Evolutionary conservation across 345 rosid species (phyloP).

Genomic region (Anacardium occidentale): DNA sequence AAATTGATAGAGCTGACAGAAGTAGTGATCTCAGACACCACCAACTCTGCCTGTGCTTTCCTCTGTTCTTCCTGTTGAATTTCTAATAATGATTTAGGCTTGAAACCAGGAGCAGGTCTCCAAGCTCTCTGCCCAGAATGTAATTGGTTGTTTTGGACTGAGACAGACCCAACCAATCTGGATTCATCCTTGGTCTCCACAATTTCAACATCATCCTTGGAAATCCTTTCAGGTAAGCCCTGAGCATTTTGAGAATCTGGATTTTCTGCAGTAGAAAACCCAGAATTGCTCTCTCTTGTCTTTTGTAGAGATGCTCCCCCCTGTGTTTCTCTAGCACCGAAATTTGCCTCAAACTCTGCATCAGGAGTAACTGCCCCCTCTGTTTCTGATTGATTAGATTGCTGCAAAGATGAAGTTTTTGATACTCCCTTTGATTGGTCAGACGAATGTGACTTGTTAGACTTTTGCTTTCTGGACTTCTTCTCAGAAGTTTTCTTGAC

Average conservation of each 20-base stretch:
- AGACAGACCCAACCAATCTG: conserved; percentile 16
- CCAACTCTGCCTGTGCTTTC: conserved; percentile 55
- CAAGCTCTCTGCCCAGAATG: conserved; percentile 64
- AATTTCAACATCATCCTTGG: conserved; percentile 34
- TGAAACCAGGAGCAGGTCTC: conserved; percentile 98
- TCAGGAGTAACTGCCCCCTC: conserved; percentile 37
- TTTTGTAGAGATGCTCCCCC: conserved; percentile 27
- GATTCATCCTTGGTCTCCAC: conserved; percentile 42
- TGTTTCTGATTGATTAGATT: conserved; percentile 42
- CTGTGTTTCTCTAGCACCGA: conserved; percentile 22
- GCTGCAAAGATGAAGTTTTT: conserved; percentile 42
- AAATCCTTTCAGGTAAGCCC: conserved; percentile 28
- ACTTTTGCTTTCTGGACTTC: conserved; percentile 81
- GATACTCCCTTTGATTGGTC: conserved; percentile 52
- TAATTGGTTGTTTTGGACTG: conserved; percentile 33
- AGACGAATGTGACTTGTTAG: conserved; percentile 51
- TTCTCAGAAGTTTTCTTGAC: conserved; percentile 67
- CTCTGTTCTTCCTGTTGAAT: conserved; percentile 94
- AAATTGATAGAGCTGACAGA: conserved; percentile 40
- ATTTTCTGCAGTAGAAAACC: conserved; percentile 27
- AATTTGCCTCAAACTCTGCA: conserved; percentile 25
- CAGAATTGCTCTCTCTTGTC: conserved; percentile 30
- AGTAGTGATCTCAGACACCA: conserved; percentile 50
- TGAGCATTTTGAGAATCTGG: conserved; percentile 36
- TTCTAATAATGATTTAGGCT: conserved; percentile 88